Base-by-base conservation (phyloP, 805 yeast genomes). In the Suhomyces emberorum region DNA sequence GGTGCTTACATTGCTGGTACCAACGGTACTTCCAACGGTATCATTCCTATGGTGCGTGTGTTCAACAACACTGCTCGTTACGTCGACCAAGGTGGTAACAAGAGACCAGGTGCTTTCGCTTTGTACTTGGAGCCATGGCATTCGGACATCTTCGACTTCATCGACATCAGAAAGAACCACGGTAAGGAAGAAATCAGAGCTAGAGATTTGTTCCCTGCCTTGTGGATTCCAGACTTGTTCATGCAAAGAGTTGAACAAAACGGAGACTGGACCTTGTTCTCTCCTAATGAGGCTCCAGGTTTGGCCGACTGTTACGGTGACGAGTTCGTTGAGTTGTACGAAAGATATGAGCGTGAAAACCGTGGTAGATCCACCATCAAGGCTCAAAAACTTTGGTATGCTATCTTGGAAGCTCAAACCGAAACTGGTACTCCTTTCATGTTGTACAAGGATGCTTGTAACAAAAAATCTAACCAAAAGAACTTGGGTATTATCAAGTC, bases 1-100 rank as follows among this genome's bases (percentile, higher is more conserved):
- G 98, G 97, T 7, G 75, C 96, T 1, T 81, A 82, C 58, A 88
- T 91, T 48, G 83, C 95, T 17, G 95, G 96, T 38, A 81, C 97
- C 6, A 87, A 87, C 57, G 98, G 98, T 36, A 79, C 85, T 8
- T 88, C 97, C 2, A 87, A 81, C 50, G 98, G 98, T 25, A 65
- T 91, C 32, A 82, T 89, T 28, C 98, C 98, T n/a, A 88, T 91
- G 97, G 69, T 91, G 18, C 79, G 95, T 49, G 98, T 91, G 7
- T 91, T 81, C 69, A 91, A 91, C 69, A 84, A 88, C 64, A 88
- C 98, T 17, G 98, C 98, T 14, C 77, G 96, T 50, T 91, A 89
- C 55, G 98, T 91, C 28, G 98, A 91, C 54, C 98, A 91, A 71
- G 98, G 98, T 44, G 98, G 98, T 38, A 91, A 91, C 66, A 89